Base-by-base conservation (phyloP, 2,329 filamentous ascomycete species). In the Penicillium sp. region DNA sequence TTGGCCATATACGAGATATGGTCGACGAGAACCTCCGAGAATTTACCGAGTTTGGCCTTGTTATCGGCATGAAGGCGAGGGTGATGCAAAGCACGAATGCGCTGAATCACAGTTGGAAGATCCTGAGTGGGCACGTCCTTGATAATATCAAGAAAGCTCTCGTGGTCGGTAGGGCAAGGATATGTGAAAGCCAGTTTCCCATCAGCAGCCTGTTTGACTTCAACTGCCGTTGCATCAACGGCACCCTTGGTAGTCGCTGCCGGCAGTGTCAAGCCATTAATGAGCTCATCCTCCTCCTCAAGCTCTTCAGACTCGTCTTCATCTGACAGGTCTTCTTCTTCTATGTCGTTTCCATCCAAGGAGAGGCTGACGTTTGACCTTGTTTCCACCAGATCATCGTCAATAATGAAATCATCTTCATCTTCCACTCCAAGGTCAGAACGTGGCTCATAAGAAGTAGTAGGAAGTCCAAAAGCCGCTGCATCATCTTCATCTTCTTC, bases 371-470 rank as follows among this genome's bases (percentile, higher is more conserved):
- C 63, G 33, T 71, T 64, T n/a, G 87, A 91, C 25, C 82, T 86
- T 52, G 83, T 90, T 9, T 89, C 89, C 21, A 96, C 78, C 11
- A 97, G 75, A 58, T 94, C 85, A 47, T 93, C 87, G 43, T 97
- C 91, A 47, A 96, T 82, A 17, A 91, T 63, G 56, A 97, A 97
- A 54, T 96, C 88, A 55, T 97, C 91, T 60, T 97, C 91, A 53
- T 96, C 91, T 50, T 95, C 89, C 21, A 94, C 83, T 4, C 82
- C 86, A 13, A 89, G 56, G 16, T 73, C 68, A 25, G 61, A 59
- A 20, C 61, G 68, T 45, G 49, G 61, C 51, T 59, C 62, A 27
- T 56, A 58, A 17, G 57, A 55, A 30, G 58, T 64, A 42, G 84
- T 77, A 6, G 79, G 80, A 20, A 84, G 66, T 1, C 80, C 80